These are phyloP conservation scores for Salvia miltiorrhiza DNA, from an alignment of 257 asterid species.

Conservation along the genomic window DNA sequence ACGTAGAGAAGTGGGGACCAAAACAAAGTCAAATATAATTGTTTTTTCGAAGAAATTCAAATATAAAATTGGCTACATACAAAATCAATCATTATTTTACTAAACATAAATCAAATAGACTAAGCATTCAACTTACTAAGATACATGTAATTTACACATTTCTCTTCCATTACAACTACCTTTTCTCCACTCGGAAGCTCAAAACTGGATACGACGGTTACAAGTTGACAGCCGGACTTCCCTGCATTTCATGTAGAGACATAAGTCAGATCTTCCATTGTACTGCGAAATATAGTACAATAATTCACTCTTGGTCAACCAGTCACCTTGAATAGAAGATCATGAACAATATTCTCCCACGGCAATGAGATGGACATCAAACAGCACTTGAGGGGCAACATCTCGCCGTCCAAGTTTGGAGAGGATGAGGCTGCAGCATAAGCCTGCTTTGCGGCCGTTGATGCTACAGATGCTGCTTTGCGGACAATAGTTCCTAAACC, in stretches of 20 bases:
- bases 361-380: constrained; percentile 92
- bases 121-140: background rate
- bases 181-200: background rate
- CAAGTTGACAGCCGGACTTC: constrained; percentile 75
- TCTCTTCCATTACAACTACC: constrained; percentile 9
- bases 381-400: constrained; percentile 95
- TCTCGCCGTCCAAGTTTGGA: constrained; percentile 69
- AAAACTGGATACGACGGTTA: constrained; percentile 26
- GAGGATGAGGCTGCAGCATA: constrained; percentile 90
- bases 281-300: background rate
- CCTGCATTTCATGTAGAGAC: constrained; percentile 41
- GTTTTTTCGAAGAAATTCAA: background rate
- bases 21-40: too few species aligned
- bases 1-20: too few species aligned
- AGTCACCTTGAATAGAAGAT: constrained; percentile 85
- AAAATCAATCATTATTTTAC: background rate
- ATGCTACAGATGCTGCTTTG: constrained; percentile 87
- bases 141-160: constrained; percentile 25
- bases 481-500: constrained; percentile 70
- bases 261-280: background rate
- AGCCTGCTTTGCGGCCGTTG: constrained; percentile 93
- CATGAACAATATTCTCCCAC: constrained; percentile 92
- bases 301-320: background rate
- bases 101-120: background rate
- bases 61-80: background rate